phyloP scores from a whole-genome alignment of 2,329 filamentous ascomycete genomes.

The Aspergillus tanneri region DNA sequence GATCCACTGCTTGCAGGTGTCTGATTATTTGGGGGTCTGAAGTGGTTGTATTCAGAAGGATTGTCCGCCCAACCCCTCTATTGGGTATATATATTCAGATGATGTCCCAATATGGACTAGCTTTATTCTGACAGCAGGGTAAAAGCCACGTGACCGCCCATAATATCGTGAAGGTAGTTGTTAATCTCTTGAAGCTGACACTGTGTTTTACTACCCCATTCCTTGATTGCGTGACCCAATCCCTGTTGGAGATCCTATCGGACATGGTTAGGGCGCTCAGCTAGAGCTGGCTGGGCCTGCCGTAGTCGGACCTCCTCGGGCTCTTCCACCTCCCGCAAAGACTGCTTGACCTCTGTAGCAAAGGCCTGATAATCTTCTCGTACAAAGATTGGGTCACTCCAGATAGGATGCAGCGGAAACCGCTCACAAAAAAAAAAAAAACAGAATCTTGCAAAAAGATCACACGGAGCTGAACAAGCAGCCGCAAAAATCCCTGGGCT shows the following conservation, averaged over 20 bases:
- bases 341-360: neutral
- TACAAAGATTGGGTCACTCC: neutral
- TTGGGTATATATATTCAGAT: too few relatives aligned
- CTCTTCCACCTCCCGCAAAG: neutral
- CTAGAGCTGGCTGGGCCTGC: neutral
- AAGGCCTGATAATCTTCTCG: constrained; percentile 1
- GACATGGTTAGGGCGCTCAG: neutral
- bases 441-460: constrained; percentile 1
- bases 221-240: neutral
- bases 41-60: too few relatives aligned
- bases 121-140: too few relatives aligned
- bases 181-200: neutral
- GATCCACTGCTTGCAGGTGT: too few relatives aligned
- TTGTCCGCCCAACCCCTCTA: too few relatives aligned
- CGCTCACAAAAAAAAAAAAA: neutral
- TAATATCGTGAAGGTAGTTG: constrained; percentile 1
- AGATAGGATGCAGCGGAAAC: neutral
- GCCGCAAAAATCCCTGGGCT: neutral
- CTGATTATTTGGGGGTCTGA: too few relatives aligned
- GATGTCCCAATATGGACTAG: too few relatives aligned
- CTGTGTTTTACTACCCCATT: neutral
- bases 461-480: neutral
- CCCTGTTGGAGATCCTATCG: neutral
- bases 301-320: neutral
- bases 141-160: neutral